These are phyloP conservation scores for Tulasnella sp. DNA, from an alignment of 768 basidiomycete genomes.

Conservation along the genomic window DNA sequence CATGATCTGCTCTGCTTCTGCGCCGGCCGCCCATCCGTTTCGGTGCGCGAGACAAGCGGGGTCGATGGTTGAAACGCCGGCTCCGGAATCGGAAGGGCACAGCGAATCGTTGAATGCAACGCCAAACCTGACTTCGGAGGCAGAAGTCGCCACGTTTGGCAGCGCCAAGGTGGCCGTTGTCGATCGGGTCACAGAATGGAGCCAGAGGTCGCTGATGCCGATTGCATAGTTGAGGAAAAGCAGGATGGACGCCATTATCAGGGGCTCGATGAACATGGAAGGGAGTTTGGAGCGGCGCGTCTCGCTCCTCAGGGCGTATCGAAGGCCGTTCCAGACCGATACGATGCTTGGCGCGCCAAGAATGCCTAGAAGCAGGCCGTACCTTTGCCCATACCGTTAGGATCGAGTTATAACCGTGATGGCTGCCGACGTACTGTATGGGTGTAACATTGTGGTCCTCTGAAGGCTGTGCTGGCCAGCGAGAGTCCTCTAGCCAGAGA, in stretches of 20 bases:
- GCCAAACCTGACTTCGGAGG: background rate
- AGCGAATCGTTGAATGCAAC: background rate
- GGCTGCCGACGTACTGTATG: background rate
- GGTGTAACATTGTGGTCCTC: background rate
- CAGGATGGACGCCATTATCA: background rate
- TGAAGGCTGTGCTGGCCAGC: background rate
- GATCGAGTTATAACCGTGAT: background rate
- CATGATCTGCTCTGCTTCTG: background rate
- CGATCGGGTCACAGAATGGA: background rate
- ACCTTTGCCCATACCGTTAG: background rate
- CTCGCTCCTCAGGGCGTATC: background rate
- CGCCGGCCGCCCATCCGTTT: background rate
- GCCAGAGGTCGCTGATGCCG: background rate
- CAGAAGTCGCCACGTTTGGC: background rate
- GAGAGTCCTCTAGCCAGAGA: background rate
- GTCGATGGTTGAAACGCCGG: background rate
- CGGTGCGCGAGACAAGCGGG: background rate
- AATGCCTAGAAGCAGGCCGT: background rate
- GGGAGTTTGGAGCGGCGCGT: background rate
- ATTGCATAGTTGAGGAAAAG: background rate
- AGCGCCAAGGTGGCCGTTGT: background rate
- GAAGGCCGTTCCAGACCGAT: background rate
- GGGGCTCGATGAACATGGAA: constrained; percentile 7
- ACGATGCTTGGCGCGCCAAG: background rate
- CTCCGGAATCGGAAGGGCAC: background rate